phyloP scores from a whole-genome alignment of 768 basidiomycete species.

The Boletellus ananiceps region DNA sequence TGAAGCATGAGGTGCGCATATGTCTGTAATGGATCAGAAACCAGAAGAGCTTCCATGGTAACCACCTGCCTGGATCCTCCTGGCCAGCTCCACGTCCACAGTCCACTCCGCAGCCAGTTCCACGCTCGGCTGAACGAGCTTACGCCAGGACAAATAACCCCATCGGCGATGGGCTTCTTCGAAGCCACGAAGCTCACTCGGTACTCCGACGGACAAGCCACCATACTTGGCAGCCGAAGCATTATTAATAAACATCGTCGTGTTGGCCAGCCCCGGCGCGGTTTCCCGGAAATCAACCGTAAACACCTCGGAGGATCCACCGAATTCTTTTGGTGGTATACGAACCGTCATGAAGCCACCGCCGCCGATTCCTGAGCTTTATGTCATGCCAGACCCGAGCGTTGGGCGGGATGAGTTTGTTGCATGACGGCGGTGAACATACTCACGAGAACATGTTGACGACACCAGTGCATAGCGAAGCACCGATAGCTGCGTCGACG shows the following conservation, averaged over 20 bases:
- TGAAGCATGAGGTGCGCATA: slow-evolving; percentile 55
- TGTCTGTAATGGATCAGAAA: slow-evolving; percentile 29
- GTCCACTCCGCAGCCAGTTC: slow-evolving; percentile 75
- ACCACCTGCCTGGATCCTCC: slow-evolving; percentile 58
- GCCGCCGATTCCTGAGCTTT: slow-evolving; percentile 78
- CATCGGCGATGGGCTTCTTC: slow-evolving; percentile 79
- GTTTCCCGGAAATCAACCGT: slow-evolving; percentile 87
- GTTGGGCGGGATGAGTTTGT: slow-evolving; percentile 2
- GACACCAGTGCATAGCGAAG: slow-evolving; percentile 74
- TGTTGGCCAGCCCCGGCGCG: slow-evolving; percentile 67
- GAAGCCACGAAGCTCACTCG: slow-evolving; percentile 86
- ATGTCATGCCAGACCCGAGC: neutral
- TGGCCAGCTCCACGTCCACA: slow-evolving; percentile 72
- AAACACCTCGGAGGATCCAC: slow-evolving; percentile 53
- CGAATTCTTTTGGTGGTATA: slow-evolving; percentile 49
- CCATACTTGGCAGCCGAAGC: slow-evolving; percentile 58
- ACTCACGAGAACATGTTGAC: slow-evolving; percentile 89
- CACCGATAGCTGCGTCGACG: slow-evolving; percentile 79
- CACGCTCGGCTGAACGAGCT: slow-evolving; percentile 70
- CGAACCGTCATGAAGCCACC: slow-evolving; percentile 86
- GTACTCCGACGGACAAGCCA: slow-evolving; percentile 84
- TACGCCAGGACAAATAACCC: slow-evolving; percentile 76
- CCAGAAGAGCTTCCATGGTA: neutral
- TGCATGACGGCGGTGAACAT: neutral
- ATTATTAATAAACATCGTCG: slow-evolving; percentile 68